Conservation (phyloP, 345 rosid genomes). For the Melastoma malabathricum region DNA sequence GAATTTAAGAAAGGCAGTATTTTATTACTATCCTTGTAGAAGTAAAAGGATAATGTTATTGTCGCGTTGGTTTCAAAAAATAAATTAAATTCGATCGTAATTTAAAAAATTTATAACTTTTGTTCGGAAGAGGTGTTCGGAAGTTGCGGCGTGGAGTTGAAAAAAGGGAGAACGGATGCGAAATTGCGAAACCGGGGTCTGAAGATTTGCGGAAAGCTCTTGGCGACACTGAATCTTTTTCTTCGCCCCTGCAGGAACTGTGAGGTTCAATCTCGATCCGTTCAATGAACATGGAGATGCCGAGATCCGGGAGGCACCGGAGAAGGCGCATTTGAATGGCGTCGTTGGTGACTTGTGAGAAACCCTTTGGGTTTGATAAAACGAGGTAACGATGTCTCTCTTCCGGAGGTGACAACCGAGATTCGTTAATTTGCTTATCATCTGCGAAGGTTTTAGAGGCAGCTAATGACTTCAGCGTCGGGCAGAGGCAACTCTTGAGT, state of each 20-base stretch:
- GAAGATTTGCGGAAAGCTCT: slow-evolving; percentile 68
- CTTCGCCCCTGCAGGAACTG: slow-evolving; percentile 41
- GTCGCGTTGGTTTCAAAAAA: too few relatives aligned
- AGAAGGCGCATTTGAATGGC: slow-evolving; percentile 80
- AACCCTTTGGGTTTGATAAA: slow-evolving; percentile 54
- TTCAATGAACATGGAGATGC: slow-evolving; percentile 76
- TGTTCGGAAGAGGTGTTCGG: too few relatives aligned
- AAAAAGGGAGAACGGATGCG: slow-evolving; percentile 64
- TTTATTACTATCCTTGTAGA: too few relatives aligned
- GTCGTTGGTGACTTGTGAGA: slow-evolving; percentile 56
- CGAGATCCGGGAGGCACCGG: slow-evolving; percentile 88
- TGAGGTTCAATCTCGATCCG: slow-evolving; percentile 84
- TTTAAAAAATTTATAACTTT: too few relatives aligned
- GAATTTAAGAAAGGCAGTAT: too few relatives aligned
- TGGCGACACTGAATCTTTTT: background rate
- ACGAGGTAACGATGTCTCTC: slow-evolving; percentile 34
- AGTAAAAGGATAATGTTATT: too few relatives aligned
- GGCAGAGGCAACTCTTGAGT: slow-evolving; percentile 88
- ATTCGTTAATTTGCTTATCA: too few relatives aligned
- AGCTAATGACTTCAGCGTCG: slow-evolving; percentile 91
- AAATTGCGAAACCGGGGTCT: slow-evolving; percentile 53
- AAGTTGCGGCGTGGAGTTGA: slow-evolving; percentile 76
- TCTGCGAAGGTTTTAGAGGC: slow-evolving; percentile 55
- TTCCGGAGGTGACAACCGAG: background rate
- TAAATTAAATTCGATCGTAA: too few relatives aligned